phyloP scores from a whole-genome alignment of 257 asterid genomes.

The Vinca minor region DNA sequence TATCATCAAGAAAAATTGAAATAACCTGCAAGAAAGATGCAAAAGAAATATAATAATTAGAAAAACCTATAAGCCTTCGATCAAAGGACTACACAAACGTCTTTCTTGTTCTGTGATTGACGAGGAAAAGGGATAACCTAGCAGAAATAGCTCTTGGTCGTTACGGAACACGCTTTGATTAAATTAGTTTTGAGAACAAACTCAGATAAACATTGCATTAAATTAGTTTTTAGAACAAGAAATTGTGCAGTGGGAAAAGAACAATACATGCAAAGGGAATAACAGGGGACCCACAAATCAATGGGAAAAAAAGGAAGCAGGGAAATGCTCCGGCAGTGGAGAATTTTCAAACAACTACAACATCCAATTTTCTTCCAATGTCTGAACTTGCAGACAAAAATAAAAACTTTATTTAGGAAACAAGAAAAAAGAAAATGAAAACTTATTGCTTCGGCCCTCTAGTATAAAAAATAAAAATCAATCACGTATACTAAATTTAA shows the following conservation, averaged over 20 bases:
- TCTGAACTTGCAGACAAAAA: slow-evolving; percentile 13
- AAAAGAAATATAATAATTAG: background rate
- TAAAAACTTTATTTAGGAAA: background rate
- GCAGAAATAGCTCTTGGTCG: background rate
- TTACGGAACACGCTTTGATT: background rate
- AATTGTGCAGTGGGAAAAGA: slow-evolving; percentile 13
- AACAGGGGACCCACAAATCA: slow-evolving; percentile 12
- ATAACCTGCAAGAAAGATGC: slow-evolving; percentile 12
- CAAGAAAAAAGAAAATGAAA: background rate
- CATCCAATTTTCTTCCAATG: slow-evolving; percentile 18
- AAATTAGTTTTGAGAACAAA: background rate
- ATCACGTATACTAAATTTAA: background rate
- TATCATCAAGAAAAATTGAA: slow-evolving; percentile 2
- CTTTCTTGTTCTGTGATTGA: background rate
- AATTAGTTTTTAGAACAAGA: slow-evolving; percentile 5
- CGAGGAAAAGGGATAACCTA: background rate
- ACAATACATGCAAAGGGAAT: slow-evolving; percentile 25
- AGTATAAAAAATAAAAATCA: slow-evolving; percentile 12
- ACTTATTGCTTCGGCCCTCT: slow-evolving; percentile 4
- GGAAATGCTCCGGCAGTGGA: slow-evolving; percentile 21
- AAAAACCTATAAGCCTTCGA: background rate
- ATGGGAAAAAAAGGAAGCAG: slow-evolving; percentile 13
- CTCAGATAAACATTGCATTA: slow-evolving; percentile 13
- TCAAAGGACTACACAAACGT: background rate
- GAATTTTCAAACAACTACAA: slow-evolving; percentile 20